These are phyloP conservation scores for Keqinozyma sinolaborantium DNA, from an alignment of 1,139 yeast genomes.

Conservation along the genomic window DNA sequence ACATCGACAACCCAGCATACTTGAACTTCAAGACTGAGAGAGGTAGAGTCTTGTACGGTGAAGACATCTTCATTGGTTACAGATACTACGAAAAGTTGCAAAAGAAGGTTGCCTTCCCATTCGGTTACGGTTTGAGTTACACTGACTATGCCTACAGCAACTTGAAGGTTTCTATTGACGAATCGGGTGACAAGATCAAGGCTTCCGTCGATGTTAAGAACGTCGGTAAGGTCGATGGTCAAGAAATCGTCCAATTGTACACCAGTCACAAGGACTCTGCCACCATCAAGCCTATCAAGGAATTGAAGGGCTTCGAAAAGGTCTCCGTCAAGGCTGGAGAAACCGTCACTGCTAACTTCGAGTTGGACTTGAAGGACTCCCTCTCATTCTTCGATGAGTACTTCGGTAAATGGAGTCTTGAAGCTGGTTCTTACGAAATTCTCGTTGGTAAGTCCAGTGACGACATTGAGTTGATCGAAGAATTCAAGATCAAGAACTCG, in stretches of 20 bases:
- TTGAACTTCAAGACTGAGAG: slow-evolving; percentile 28
- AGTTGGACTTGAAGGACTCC: slow-evolving; percentile 39
- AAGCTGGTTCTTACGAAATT: slow-evolving; percentile 44
- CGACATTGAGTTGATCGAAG: slow-evolving; percentile 21
- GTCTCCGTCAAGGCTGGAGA: slow-evolving; percentile 39
- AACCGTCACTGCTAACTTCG: slow-evolving; percentile 26
- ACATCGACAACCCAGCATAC: slow-evolving; percentile 41
- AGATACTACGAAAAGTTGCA: slow-evolving; percentile 51
- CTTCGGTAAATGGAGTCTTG: slow-evolving; percentile 31
- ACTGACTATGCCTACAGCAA: slow-evolving; percentile 31
- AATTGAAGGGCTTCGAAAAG: slow-evolving; percentile 51
- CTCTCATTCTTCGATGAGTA: slow-evolving; percentile 50
- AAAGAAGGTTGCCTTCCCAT: slow-evolving; percentile 48
- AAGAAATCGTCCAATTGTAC: slow-evolving; percentile 46
- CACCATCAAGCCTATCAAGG: slow-evolving; percentile 49
- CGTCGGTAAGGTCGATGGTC: slow-evolving; percentile 34
- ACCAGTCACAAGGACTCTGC: slow-evolving; percentile 32
- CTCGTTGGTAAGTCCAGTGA: slow-evolving; percentile 35
- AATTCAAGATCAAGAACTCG: slow-evolving; percentile 23
- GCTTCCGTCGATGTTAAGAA: slow-evolving; percentile 33
- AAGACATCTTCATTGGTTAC: slow-evolving; percentile 57
- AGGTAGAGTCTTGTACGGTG: slow-evolving; percentile 52
- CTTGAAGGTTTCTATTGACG: slow-evolving; percentile 9
- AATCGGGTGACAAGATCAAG: slow-evolving; percentile 6
- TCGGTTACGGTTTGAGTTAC: slow-evolving; percentile 61